Percentiles rank a stretch among this genome's conserved stretches.
These are phyloP conservation scores for Calycina herbarum DNA, from an alignment of 2,329 filamentous ascomycete genomes.

Conservation along the genomic window DNA sequence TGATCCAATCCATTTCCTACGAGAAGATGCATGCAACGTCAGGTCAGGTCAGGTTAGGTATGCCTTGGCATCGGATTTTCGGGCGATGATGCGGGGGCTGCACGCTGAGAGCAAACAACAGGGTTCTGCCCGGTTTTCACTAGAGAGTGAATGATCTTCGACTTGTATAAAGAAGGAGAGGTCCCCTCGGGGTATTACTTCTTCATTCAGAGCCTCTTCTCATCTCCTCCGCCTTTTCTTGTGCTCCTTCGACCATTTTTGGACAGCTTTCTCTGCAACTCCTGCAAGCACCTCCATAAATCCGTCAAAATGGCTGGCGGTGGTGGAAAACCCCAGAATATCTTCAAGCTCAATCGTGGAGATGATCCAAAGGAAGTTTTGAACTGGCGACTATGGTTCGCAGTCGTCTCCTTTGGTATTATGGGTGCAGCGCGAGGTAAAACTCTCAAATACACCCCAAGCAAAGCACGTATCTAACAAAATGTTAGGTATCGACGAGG, in stretches of 20 bases:
- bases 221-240: neutral
- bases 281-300: neutral
- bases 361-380: conserved; percentile 69
- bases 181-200: neutral
- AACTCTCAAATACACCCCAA: neutral
- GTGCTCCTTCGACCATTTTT: neutral
- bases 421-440: conserved; percentile 72
- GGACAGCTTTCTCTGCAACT: neutral
- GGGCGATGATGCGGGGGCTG: conserved; percentile 1
- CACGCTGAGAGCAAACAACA: neutral
- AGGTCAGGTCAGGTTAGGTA: neutral
- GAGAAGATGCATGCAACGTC: neutral
- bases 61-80: neutral
- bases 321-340: conserved; percentile 56
- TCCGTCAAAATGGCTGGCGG: conserved; percentile 47
- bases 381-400: conserved; percentile 79
- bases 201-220: neutral
- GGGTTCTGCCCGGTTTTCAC: neutral
- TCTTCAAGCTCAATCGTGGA: conserved; percentile 64
- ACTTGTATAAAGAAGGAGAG: neutral
- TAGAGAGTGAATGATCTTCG: neutral
- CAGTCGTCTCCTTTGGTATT: conserved; percentile 71
- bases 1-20: neutral
- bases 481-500: conserved; percentile 57
- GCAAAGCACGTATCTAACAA: conserved; percentile 40